Evolutionary conservation across 768 basidiomycete genomes (phyloP), one percentile per base, ranked within the genome.

Genomic region (Psilocybe tampanensis): DNA sequence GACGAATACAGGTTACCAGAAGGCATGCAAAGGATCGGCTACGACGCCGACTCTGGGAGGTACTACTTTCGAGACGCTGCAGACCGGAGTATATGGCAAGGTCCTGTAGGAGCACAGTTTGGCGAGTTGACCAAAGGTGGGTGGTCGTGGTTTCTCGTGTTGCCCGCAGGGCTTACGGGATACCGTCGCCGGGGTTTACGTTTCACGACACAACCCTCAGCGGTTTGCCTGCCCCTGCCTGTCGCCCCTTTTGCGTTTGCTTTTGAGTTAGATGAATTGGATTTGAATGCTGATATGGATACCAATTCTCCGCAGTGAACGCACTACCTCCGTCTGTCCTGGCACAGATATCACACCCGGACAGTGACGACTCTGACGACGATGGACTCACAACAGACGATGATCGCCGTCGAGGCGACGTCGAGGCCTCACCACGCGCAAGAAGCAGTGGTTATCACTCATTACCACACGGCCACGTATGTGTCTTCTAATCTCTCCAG

Each of bases 11-110:
- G 81, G 33, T 72, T 84, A 7, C 82, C 83, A 12, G 79, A 78
- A 56, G 83, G 83, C 50, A 80, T 84, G 81, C 74, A 83, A 59
- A 84, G 90, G 32, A 82, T 89, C 55, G 90, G 89, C 11, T 92
- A 92, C 66, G 90, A 93, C 71, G 74, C 86, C 3, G 90, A 92
- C 73, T 78, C 79, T 1, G 80, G 82, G 47, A 74, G 80, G 47
- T 91, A 92, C 74, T 79, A 80, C 66, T 92, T 86, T 72, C 78
- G 79, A 22, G 84, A 85, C 68, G 44, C 60, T 13, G 79, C 77
- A 45, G 88, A 24, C 17, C 21, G 89, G 9, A 72, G 66, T 70
- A 59, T 85, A 65, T 86, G 85, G 84, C 69, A 73, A 49, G 76
- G 83, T n/a, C 72, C 80, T 17, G 78, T 85, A 59, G 89, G 89